Percentiles rank a stretch among this genome's conserved stretches.
phyloP scores from a whole-genome alignment of 2,329 filamentous ascomycete species.

The Chrysoporthe puriensis region DNA sequence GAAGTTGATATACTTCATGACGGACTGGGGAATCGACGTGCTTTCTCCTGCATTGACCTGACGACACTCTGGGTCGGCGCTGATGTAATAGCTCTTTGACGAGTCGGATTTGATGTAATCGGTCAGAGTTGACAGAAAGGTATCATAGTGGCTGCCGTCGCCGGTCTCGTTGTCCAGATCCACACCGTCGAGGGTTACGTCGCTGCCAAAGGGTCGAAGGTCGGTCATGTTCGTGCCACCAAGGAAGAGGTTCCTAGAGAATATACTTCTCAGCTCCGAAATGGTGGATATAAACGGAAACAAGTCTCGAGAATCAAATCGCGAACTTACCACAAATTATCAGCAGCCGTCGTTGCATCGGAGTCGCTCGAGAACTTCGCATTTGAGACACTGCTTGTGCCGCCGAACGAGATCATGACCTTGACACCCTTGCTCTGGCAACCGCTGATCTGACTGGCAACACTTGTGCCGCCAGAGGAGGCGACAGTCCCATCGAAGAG shows the following conservation, averaged over 20 bases:
- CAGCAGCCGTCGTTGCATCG: conserved; percentile 21
- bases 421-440: conserved; percentile 20
- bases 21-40: conserved; percentile 16
- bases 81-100: conserved; percentile 14
- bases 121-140: conserved; percentile 16
- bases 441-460: conserved; percentile 17
- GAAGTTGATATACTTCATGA: conserved; percentile 19
- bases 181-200: conserved; percentile 18
- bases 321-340: conserved; percentile 20
- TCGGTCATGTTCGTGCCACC: conserved; percentile 17
- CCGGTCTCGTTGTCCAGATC: conserved; percentile 23
- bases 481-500: conserved; percentile 21
- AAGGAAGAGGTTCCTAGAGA: conserved; percentile 20
- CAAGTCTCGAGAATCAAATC: no score
- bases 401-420: conserved; percentile 27
- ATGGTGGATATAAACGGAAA: background rate
- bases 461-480: background rate
- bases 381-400: conserved; percentile 7
- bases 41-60: background rate
- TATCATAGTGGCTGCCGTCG: conserved; percentile 14
- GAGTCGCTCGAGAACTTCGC: conserved; percentile 6
- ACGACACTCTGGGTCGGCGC: conserved; percentile 14
- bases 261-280: background rate
- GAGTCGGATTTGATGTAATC: conserved; percentile 15
- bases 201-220: conserved; percentile 19